These are phyloP conservation scores for Durio zibethinus DNA, from an alignment of 345 rosid species.

Conservation along the genomic window DNA sequence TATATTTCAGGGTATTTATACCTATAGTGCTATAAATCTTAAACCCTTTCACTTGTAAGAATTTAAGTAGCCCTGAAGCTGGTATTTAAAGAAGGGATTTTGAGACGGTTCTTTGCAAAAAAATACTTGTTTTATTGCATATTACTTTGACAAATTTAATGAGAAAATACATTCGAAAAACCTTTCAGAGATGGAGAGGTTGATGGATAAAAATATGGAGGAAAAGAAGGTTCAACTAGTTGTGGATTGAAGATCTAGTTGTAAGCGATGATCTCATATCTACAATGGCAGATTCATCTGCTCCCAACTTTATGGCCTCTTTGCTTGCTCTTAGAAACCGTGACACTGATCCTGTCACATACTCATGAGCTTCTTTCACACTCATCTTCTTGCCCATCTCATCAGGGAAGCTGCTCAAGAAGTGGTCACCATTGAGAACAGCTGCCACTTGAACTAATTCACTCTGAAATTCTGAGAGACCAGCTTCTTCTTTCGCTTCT, in stretches of 20 bases:
- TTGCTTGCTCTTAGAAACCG: slow-evolving; percentile 88
- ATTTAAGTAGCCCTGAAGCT: neutral
- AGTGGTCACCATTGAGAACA: slow-evolving; percentile 88
- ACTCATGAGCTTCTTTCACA: slow-evolving; percentile 77
- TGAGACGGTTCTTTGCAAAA: neutral
- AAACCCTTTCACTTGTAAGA: too few relatives aligned
- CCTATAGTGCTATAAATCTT: neutral
- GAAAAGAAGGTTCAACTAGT: slow-evolving; percentile 18
- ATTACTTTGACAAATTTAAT: slow-evolving; percentile 2
- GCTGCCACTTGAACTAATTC: slow-evolving; percentile 95
- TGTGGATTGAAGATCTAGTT: slow-evolving; percentile 49
- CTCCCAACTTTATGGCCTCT: slow-evolving; percentile 85
- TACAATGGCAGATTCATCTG: slow-evolving; percentile 84
- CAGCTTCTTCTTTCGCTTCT: slow-evolving; percentile 62
- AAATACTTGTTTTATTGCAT: slow-evolving; percentile 9
- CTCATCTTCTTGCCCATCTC: slow-evolving; percentile 80
- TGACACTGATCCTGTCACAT: slow-evolving; percentile 61
- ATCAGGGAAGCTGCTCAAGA: slow-evolving; percentile 75
- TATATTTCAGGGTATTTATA: too few relatives aligned
- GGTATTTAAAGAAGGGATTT: neutral
- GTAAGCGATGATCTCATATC: slow-evolving; percentile 92
- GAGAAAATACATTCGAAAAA: slow-evolving; percentile 5
- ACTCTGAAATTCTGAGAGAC: slow-evolving; percentile 69
- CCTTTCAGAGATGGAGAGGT: neutral
- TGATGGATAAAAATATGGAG: neutral